These are phyloP conservation scores for Paramyrothecium sp. DNA, from an alignment of 2,329 filamentous ascomycete genomes.

Conservation along the genomic window DNA sequence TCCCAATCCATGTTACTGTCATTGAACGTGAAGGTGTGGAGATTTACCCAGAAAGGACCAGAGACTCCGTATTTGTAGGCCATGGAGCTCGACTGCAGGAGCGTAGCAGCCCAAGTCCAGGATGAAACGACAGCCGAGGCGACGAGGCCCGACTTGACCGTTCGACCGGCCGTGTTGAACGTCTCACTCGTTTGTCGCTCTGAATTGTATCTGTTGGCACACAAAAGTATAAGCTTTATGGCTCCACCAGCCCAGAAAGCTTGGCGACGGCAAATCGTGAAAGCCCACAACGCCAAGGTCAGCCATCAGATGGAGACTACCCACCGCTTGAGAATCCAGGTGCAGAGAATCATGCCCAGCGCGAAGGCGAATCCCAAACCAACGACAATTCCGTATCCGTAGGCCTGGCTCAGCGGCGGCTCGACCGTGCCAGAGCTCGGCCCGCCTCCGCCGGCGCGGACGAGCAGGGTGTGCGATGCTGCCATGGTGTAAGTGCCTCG, in stretches of 20 bases:
- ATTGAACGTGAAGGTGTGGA: constrained; percentile 21
- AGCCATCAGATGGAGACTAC: background rate
- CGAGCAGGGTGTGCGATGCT: background rate
- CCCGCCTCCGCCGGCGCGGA: background rate
- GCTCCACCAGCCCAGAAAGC: no score
- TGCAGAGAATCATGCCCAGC: constrained; percentile 59
- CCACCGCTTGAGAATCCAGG: background rate
- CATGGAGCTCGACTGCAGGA: constrained; percentile 67
- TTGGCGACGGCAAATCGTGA: no score
- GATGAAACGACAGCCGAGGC: constrained; percentile 79
- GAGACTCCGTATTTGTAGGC: constrained; percentile 71
- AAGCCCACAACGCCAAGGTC: no score
- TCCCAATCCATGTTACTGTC: background rate
- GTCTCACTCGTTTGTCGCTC: constrained; percentile 83
- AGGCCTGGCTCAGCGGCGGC: constrained; percentile 1
- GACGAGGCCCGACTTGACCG: constrained; percentile 82
- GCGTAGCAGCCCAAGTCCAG: constrained; percentile 83
- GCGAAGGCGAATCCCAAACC: background rate
- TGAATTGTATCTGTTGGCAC: constrained; percentile 50
- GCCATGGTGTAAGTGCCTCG: background rate
- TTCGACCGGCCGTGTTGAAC: constrained; percentile 80
- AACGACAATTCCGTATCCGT: background rate
- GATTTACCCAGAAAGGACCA: constrained; percentile 49
- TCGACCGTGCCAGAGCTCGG: background rate
- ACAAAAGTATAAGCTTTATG: background rate